Conservation (phyloP, 352 stramenopile species). For the Thalassiosira hispida region DNA sequence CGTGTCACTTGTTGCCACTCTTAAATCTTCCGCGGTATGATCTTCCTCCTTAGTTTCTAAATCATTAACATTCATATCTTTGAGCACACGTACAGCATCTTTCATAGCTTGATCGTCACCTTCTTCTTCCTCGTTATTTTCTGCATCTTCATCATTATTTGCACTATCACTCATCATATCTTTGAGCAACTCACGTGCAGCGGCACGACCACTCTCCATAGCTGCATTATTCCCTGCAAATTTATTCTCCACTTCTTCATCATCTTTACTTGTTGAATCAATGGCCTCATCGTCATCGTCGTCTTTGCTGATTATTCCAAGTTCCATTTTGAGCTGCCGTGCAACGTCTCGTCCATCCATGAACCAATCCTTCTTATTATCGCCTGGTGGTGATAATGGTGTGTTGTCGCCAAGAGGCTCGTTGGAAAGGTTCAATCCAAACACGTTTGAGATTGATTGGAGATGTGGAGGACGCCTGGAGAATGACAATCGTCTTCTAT, state of each 20-base stretch:
- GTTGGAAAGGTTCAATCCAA: slow-evolving; percentile 1
- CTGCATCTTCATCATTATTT: too few relatives aligned
- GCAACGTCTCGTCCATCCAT: slow-evolving; percentile 35
- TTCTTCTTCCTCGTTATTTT: too few relatives aligned
- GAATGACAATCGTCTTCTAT: slow-evolving; percentile 6
- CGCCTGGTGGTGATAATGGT: background rate
- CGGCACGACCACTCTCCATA: slow-evolving; percentile 35
- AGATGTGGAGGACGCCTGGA: background rate
- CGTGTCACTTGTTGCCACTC: background rate
- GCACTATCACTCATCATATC: background rate
- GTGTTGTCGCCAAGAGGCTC: background rate
- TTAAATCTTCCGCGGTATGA: background rate
- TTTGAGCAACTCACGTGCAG: slow-evolving; percentile 30
- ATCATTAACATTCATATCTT: too few relatives aligned
- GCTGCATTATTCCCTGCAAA: slow-evolving; percentile 6
- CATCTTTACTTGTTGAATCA: background rate
- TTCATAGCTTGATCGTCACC: background rate
- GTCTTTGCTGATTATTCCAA: slow-evolving; percentile 20
- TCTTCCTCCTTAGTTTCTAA: too few relatives aligned
- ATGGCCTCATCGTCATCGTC: background rate
- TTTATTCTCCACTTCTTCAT: slow-evolving; percentile 3
- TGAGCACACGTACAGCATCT: slow-evolving; percentile 8
- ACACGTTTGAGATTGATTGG: slow-evolving; percentile 3
- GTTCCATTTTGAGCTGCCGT: slow-evolving; percentile 32
- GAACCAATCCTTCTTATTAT: slow-evolving; percentile 39